Percentiles rank a stretch among this genome's conserved stretches.
phyloP scores from a whole-genome alignment of 805 yeast genomes.

The Lipomyces oligophaga region DNA sequence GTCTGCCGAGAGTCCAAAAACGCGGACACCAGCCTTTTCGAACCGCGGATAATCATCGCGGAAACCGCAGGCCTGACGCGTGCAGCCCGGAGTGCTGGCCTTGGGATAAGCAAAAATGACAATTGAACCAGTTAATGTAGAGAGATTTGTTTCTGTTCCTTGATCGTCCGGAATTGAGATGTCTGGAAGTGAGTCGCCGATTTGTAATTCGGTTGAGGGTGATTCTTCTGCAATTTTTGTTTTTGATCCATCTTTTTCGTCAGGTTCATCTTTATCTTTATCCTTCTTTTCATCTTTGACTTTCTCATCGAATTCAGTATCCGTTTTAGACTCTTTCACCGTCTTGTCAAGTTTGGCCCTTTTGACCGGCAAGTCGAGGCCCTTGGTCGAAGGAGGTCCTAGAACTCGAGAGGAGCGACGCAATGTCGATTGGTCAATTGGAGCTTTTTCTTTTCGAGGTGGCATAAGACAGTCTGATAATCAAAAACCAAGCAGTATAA shows the following conservation, averaged over 20 bases:
- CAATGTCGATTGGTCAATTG: slow-evolving; percentile 13
- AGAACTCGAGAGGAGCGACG: slow-evolving; percentile 19
- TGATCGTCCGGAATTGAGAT: slow-evolving; percentile 64
- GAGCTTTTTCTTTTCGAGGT: slow-evolving; percentile 10
- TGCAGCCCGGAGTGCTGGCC: slow-evolving; percentile 95
- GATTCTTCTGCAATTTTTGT: slow-evolving; percentile 31
- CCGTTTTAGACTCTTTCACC: slow-evolving; percentile 11
- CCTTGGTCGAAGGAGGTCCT: slow-evolving; percentile 2
- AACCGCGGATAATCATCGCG: slow-evolving; percentile 60
- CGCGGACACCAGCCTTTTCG: slow-evolving; percentile 49
- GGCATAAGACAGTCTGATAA: slow-evolving; percentile 9
- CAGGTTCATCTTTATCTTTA: slow-evolving; percentile 25
- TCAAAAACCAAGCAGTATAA: no score
- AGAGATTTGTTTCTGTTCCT: slow-evolving; percentile 55
- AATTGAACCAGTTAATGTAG: slow-evolving; percentile 30
- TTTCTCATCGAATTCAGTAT: slow-evolving; percentile 9
- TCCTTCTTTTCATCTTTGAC: slow-evolving; percentile 11
- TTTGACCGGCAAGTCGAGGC: slow-evolving; percentile 3
- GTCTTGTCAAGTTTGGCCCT: slow-evolving; percentile 7
- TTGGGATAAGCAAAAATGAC: slow-evolving; percentile 67
- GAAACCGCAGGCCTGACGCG: slow-evolving; percentile 89
- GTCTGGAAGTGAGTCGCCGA: slow-evolving; percentile 53
- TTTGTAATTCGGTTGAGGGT: slow-evolving; percentile 11
- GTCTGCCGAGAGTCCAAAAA: slow-evolving; percentile 83
- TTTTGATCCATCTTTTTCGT: slow-evolving; percentile 4